These are phyloP conservation scores for Mortierella sp. DNA, from an alignment of 371 early-diverging fungal species.

Conservation along the genomic window DNA sequence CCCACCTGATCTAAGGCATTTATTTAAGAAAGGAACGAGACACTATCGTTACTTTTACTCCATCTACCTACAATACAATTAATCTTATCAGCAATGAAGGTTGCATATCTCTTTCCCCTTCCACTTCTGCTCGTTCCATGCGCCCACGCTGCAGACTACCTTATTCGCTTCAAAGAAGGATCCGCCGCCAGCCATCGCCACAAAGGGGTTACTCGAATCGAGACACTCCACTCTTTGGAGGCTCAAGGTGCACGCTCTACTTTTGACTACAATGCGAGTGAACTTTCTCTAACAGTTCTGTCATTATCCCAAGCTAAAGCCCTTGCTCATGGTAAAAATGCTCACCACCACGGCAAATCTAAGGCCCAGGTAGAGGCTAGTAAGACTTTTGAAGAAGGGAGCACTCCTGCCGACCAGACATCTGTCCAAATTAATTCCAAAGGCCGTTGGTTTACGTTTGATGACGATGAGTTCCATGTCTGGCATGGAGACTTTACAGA, in stretches of 20 bases:
- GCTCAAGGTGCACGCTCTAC: conserved; percentile 12
- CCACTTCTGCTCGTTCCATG: conserved; percentile 44
- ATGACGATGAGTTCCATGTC: conserved; percentile 46
- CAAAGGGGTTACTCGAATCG: conserved; percentile 28
- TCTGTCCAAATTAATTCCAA: conserved; percentile 38
- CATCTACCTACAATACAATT: not conserved
- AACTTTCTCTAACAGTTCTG: conserved; percentile 42
- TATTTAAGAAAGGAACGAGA: not conserved
- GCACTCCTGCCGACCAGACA: not conserved
- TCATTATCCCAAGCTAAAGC: conserved; percentile 35
- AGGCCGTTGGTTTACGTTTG: conserved; percentile 55
- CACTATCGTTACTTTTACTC: not conserved
- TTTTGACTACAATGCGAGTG: conserved; percentile 44
- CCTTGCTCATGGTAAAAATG: conserved; percentile 7
- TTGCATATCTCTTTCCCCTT: conserved; percentile 33
- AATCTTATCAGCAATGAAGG: conserved; percentile 34
- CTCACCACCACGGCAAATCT: conserved; percentile 32
- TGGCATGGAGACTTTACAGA: conserved; percentile 56
- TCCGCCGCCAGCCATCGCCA: not conserved
- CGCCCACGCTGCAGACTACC: conserved; percentile 47
- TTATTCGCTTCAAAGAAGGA: conserved; percentile 49
- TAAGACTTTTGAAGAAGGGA: conserved; percentile 1
- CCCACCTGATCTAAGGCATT: not conserved
- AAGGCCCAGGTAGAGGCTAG: conserved; percentile 37
- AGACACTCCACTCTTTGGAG: not conserved